Base-by-base conservation (phyloP, 208 protist genomes). In the Trypanosoma avium region DNA sequence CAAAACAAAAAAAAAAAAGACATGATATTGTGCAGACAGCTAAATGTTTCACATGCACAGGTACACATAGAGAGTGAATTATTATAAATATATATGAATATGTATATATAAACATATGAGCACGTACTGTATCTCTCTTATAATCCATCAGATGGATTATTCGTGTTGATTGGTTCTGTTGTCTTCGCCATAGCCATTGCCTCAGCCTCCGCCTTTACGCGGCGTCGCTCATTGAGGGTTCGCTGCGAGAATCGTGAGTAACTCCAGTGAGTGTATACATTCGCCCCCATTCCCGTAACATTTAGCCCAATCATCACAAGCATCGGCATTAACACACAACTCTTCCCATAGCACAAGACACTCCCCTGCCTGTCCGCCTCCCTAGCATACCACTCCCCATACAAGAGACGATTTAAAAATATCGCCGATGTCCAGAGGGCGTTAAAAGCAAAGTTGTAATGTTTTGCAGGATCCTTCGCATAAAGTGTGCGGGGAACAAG, bases 171-270 rank as follows among this genome's bases (percentile, higher is more conserved):
- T 50, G 46, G 8, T 1, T 6, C 1, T 13, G 19, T 10, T 12
- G 21, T 2, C 43, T 33, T 30, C 9, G 21, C 26, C 7, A 29
- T 45, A 27, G 53, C 45, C 13, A 40, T 53, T 13, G 48, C 64
- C 5, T 0, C 30, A 4, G 43, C 72, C 46, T 56, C 54, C 45
- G 73, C 67, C 40, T 70, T 40, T 0, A 88, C 4, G 35, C 65
- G 60, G 12, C 40, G 54, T n/a, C 83, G 76, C 67, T 90, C 83
- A 0, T 32, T 70, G 27, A 90, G 63, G 33, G 77, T 78, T 8
- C 29, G 42, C n/a, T 36, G 1, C 26, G 53, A 75, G 33, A 67
- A 63, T 21, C 38, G n/a, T 17, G 12, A 42, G 52, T 75, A 75
- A 13, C 5, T 17, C 19, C 43, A 7, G 43, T 64, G 47, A 4